Evolutionary conservation across 108 stramenopile species (phyloP), one percentile per base, ranked within the genome.

Genomic region (Cylindrotheca closterium): DNA sequence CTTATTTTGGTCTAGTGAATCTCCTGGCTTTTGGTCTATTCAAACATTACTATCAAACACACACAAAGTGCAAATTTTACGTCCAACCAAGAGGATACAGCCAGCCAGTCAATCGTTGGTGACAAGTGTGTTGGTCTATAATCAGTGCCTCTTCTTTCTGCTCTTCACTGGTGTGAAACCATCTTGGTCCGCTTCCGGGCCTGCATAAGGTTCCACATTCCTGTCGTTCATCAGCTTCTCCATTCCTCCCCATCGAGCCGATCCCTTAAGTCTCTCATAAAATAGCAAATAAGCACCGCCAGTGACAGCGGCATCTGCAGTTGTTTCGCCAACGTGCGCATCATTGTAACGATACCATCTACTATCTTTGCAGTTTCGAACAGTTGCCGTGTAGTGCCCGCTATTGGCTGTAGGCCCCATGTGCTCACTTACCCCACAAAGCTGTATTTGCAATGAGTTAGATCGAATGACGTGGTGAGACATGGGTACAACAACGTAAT

Each of bases 341-440:
- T 89, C 91, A 60, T 92, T 92, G 71, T 78, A 89, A 34, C 87
- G 75, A 55, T 92, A 87, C 87, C 87, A 92, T 42, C 84, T 78
- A 32, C 79, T 75, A 55, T 92, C 83, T 47, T 85, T 77, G 52
- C 79, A 84, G 46, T 92, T 92, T 15, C 85, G 79, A 4, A 83
- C 88, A 15, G 91, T 92, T n/a, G 91, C 91, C 2, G 91, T 92
- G 56, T 92, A 92, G 56, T 92, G 91, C 23, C 91, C 91, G 58
- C 81, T 86, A 62, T 89, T 86, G 65, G 87, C 87, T 3, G 88
- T 87, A 2, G 75, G 47, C 30, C 91, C 91, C 25, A 76, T 73
- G 74, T 92, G 91, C 51, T 92, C 88, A 47, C 84, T 87, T 1
- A 92, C 91, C 26, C 88, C 88, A 64, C 85, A 88, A 18, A 91